Evolutionary conservation across 768 basidiomycete species (phyloP).

Genomic region (Rhizopogon vulgaris): DNA sequence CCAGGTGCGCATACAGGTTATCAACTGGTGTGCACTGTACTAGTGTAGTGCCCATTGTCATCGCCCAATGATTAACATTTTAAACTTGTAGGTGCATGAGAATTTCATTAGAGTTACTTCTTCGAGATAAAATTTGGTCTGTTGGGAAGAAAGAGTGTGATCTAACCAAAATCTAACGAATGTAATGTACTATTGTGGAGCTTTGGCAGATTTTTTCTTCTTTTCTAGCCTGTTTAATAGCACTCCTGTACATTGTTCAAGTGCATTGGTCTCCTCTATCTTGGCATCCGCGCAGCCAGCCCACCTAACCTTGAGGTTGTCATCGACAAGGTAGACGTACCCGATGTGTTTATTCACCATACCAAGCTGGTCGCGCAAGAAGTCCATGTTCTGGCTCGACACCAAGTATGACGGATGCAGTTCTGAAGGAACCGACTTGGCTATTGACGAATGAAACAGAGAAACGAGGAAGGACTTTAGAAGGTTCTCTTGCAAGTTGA

Average conservation of each 20-base stretch:
- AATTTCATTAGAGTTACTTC: too few relatives aligned
- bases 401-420: slow-evolving; percentile 72
- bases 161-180: not conserved
- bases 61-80: too few relatives aligned
- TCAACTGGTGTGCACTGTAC: too few relatives aligned
- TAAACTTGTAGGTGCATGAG: too few relatives aligned
- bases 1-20: too few relatives aligned
- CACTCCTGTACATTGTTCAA: slow-evolving; percentile 66
- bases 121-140: not conserved
- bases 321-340: slow-evolving; percentile 88
- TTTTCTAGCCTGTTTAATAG: slow-evolving; percentile 54
- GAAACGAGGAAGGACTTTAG: slow-evolving; percentile 88
- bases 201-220: not conserved
- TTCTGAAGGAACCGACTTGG: slow-evolving; percentile 53
- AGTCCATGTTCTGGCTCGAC: slow-evolving; percentile 81
- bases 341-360: slow-evolving; percentile 89
- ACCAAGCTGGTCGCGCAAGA: slow-evolving; percentile 76
- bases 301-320: slow-evolving; percentile 83
- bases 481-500: slow-evolving; percentile 92
- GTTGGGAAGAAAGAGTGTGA: not conserved
- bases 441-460: slow-evolving; percentile 73
- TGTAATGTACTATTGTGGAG: not conserved
- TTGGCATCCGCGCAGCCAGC: slow-evolving; percentile 85
- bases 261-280: slow-evolving; percentile 58
- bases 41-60: too few relatives aligned